Evolutionary conservation across 225 moss, liverwort and hornwort species (phyloP).

Genomic region (Asterella californica): DNA sequence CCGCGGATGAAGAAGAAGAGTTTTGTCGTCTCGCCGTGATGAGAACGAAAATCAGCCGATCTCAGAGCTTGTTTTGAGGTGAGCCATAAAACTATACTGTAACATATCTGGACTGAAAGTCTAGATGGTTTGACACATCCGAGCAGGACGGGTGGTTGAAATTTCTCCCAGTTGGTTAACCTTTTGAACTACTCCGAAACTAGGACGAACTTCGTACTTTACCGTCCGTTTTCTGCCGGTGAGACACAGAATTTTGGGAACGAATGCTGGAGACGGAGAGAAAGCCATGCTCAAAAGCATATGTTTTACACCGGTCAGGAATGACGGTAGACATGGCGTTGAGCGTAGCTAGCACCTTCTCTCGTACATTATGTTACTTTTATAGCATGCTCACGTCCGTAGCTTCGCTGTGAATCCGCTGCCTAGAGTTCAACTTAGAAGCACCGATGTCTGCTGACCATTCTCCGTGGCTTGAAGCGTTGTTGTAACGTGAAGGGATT

Average conservation of each 20-base stretch:
- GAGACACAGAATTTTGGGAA: neutral
- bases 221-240: neutral
- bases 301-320: neutral
- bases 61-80: slow-evolving; percentile 1
- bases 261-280: neutral
- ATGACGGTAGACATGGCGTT: neutral
- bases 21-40: slow-evolving; percentile 18
- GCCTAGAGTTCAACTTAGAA: too few species aligned
- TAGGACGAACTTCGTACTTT: neutral
- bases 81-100: neutral
- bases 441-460: neutral
- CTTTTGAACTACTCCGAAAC: neutral
- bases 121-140: neutral
- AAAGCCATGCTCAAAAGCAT: neutral
- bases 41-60: slow-evolving; percentile 22
- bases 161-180: neutral
- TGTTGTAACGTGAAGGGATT: too few species aligned
- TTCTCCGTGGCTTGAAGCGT: neutral
- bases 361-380: neutral
- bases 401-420: neutral
- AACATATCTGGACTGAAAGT: neutral
- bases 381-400: slow-evolving; percentile 1
- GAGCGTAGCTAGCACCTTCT: neutral
- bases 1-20: slow-evolving; percentile 25
- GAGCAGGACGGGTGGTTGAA: neutral